These are phyloP conservation scores for Zalaria sp. DNA, from an alignment of 2,329 filamentous ascomycete species.

Conservation along the genomic window DNA sequence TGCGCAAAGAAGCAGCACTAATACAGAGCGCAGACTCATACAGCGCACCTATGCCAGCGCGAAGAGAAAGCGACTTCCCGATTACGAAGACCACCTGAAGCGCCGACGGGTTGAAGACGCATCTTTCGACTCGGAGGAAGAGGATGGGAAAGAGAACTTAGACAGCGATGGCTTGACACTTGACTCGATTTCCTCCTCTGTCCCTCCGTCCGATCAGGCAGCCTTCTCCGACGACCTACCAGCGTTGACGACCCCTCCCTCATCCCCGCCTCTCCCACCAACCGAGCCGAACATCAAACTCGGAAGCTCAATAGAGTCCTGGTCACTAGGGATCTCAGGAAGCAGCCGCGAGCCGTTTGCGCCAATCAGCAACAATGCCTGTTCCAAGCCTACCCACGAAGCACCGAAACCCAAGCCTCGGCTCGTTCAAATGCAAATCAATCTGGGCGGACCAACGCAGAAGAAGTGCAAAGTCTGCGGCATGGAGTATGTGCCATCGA, in stretches of 20 bases:
- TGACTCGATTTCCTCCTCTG: not conserved
- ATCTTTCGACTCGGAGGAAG: constrained; percentile 1
- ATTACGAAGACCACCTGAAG: constrained; percentile 2
- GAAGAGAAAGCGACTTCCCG: not conserved
- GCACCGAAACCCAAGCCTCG: constrained; percentile 10
- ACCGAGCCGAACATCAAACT: too few relatives aligned
- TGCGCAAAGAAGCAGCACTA: too few relatives aligned
- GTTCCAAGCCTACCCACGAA: not conserved
- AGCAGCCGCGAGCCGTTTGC: not conserved
- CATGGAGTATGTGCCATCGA: constrained; percentile 53
- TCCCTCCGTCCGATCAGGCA: constrained; percentile 8
- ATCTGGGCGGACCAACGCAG: constrained; percentile 40
- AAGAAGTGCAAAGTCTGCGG: constrained; percentile 46
- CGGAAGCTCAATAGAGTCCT: too few relatives aligned
- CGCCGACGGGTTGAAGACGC: constrained; percentile 5
- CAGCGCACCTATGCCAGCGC: not conserved
- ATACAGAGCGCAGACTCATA: not conserved
- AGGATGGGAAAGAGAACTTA: not conserved
- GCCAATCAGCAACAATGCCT: not conserved
- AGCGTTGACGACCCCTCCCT: constrained; percentile 33
- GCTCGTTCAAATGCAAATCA: constrained; percentile 47
- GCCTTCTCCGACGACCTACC: constrained; percentile 12
- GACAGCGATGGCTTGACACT: not conserved
- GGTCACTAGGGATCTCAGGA: too few relatives aligned
- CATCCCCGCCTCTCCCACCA: constrained; percentile 34